These are phyloP conservation scores for Immersiporthe knoxdaviesiana DNA, from an alignment of 2,329 filamentous ascomycete species.

Conservation along the genomic window DNA sequence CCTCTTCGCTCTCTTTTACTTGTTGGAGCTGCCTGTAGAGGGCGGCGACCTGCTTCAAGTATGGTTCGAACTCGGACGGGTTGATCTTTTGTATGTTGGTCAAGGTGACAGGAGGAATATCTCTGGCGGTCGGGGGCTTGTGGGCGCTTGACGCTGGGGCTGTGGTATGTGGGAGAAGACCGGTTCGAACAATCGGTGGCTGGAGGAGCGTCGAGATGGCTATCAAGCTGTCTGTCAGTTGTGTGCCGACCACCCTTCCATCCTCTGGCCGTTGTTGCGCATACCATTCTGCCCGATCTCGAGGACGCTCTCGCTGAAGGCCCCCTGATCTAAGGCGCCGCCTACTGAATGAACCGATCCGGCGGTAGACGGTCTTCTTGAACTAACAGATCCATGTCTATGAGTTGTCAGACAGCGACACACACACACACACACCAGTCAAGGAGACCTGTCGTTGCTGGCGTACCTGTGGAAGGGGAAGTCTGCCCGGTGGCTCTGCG, in stretches of 20 bases:
- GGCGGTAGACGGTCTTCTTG: conserved; percentile 76
- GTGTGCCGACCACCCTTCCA: conserved; percentile 4
- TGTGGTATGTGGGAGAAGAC: conserved; percentile 77
- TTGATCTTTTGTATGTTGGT: conserved; percentile 87
- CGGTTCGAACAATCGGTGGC: conserved; percentile 85
- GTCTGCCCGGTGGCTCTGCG: conserved; percentile 55
- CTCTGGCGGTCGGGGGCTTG: conserved; percentile 80
- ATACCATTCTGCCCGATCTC: conserved; percentile 86
- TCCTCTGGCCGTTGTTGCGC: conserved; percentile 28
- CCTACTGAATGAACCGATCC: conserved; percentile 89
- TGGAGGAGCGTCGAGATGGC: conserved; percentile 94
- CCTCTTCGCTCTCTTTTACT: conserved; percentile 76
- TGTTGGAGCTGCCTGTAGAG: conserved; percentile 88
- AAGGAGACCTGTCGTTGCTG: neutral
- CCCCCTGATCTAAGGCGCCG: conserved; percentile 71
- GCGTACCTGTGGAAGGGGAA: conserved; percentile 63
- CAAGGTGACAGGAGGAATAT: conserved; percentile 91
- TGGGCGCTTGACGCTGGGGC: conserved; percentile 72
- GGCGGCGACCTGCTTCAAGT: conserved; percentile 81
- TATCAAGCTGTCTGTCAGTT: conserved; percentile 41
- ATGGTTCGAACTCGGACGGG: conserved; percentile 77
- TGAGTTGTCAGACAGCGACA: neutral
- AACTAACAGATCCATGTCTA: conserved; percentile 29
- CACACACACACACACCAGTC: neutral
- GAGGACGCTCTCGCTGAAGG: conserved; percentile 58